These are phyloP conservation scores for Zychaea mexicana DNA, from an alignment of 371 early-diverging fungal species.

Conservation along the genomic window DNA sequence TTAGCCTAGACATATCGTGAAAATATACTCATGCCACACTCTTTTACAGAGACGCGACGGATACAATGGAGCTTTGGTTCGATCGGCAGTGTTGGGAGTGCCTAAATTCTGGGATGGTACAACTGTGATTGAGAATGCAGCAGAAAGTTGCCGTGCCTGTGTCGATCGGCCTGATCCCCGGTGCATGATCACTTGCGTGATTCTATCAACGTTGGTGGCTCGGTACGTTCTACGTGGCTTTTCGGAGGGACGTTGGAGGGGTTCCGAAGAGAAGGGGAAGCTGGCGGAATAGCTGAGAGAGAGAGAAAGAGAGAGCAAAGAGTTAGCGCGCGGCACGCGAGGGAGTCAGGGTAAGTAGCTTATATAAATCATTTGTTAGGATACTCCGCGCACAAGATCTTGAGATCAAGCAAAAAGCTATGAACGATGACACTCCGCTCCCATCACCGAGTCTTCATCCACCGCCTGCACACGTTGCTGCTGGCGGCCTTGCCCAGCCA, in stretches of 20 bases:
- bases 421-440: slow-evolving; percentile 20
- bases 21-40: too few species aligned
- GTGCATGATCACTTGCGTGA: slow-evolving; percentile 60
- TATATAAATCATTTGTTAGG: slow-evolving; percentile 12
- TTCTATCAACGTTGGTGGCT: slow-evolving; percentile 61
- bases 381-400: slow-evolving; percentile 45
- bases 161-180: slow-evolving; percentile 74
- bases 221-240: slow-evolving; percentile 23
- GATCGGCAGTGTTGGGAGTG: slow-evolving; percentile 59
- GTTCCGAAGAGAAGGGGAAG: background rate
- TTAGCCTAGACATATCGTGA: too few species aligned
- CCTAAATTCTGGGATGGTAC: slow-evolving; percentile 69
- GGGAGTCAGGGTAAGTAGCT: too few species aligned
- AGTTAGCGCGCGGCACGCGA: too few species aligned
- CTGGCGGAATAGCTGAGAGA: too few species aligned
- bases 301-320: too few species aligned
- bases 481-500: slow-evolving; percentile 4
- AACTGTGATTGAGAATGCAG: slow-evolving; percentile 58
- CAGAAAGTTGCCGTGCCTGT: slow-evolving; percentile 49
- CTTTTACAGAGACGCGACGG: slow-evolving; percentile 42
- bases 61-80: slow-evolving; percentile 67
- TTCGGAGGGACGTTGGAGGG: background rate
- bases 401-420: slow-evolving; percentile 27
- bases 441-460: slow-evolving; percentile 14
- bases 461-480: slow-evolving; percentile 5